Evolutionary conservation across 768 basidiomycete genomes (phyloP), one percentile per base, ranked within the genome.

Genomic region (Nevesoporus exiguus): DNA sequence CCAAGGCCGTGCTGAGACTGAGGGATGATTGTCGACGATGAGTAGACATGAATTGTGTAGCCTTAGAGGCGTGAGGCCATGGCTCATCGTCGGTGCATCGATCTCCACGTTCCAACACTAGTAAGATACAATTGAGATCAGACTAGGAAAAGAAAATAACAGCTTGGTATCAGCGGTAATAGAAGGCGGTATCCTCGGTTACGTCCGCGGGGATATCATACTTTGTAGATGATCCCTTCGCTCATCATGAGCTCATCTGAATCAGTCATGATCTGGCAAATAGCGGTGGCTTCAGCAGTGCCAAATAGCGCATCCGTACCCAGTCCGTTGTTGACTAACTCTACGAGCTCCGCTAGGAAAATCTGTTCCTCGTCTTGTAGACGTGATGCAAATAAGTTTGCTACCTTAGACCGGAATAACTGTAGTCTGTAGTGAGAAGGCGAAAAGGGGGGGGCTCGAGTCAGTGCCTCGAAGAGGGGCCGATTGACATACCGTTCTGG

Each of bases 171-270:
- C 47, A 41, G 31, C 22, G 9, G 14, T n/a, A 14, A 37, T 22
- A 8, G 22, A 39, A 51, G 24, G 11, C 19, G 14, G 21, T n/a
- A 46, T 47, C 31, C 22, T 42, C 33, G n/a, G 39, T 9, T 17
- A 49, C 49, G 13, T 31, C 53, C 45, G 39, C 47, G 42, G 46
- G 21, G 41, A 43, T 52, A 51, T 72, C 74, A 92, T 52, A 93
- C 82, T 70, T 85, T 92, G 75, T 95, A 95, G 49, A 95, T 80
- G 52, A 91, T 84, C 30, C 86, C 89, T 30, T 90, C 91, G 59
- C 86, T 88, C 62, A 93, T 77, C 90, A 97, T 92, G 57, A 98
- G 75, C 70, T 95, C 88, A 50, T 73, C 71, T 15, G 63, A 61
- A 62, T 86, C 85, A 25, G 80, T 79, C 95, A 98, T 97, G 33